A percentile compares a stretch with the other conserved stretches of the same genome.
These are phyloP conservation scores for Irpex rosettiformis DNA, from an alignment of 1,284 basidiomycete genomes.

Conservation along the genomic window DNA sequence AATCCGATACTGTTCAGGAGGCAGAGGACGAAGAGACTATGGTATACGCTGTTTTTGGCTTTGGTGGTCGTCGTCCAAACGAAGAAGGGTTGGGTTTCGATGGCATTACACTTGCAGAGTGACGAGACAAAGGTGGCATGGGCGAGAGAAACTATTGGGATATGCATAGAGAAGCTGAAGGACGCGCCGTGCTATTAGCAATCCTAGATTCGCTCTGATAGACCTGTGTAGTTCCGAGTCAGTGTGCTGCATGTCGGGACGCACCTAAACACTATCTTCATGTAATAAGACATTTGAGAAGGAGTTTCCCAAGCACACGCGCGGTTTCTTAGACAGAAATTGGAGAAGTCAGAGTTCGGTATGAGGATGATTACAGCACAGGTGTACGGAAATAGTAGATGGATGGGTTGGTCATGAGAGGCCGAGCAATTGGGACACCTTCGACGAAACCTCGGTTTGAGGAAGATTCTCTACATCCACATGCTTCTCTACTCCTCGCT, in stretches of 20 bases:
- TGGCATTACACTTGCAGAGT: not conserved
- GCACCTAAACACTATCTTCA: no score
- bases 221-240: no score
- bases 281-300: no score
- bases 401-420: not conserved
- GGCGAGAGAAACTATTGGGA: slow-evolving; percentile 38
- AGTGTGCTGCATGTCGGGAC: no score
- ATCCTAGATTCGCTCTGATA: no score
- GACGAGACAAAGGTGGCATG: slow-evolving; percentile 32
- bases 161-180: slow-evolving; percentile 38
- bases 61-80: slow-evolving; percentile 45
- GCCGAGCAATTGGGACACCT: slow-evolving; percentile 59
- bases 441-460: slow-evolving; percentile 63
- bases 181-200: slow-evolving; percentile 45
- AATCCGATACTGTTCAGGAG: slow-evolving; percentile 48
- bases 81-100: not conserved
- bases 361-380: not conserved
- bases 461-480: slow-evolving; percentile 78
- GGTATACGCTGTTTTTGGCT: slow-evolving; percentile 69
- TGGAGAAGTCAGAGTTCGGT: no score
- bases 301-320: not conserved
- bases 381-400: not conserved
- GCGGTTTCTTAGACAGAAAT: not conserved
- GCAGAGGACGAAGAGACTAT: slow-evolving; percentile 64
- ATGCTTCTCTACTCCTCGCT: slow-evolving; percentile 76